Base-by-base conservation (phyloP, 2,329 filamentous ascomycete genomes). In the Magnaporthiopsis incrustans region DNA sequence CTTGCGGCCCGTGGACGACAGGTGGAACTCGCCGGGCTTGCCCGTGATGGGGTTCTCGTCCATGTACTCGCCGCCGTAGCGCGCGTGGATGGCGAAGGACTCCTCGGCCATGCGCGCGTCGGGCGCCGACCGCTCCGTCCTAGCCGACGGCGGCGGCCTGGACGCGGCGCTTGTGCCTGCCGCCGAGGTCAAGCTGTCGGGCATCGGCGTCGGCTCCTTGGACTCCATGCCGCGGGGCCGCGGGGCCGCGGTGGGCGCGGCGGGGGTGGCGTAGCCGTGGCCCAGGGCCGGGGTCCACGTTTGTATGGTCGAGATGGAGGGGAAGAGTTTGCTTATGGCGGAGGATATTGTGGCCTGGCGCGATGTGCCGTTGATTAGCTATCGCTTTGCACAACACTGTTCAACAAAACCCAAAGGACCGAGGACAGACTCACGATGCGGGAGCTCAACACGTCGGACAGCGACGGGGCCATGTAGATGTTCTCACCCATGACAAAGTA, bases 21-120 rank as follows among this genome's bases (percentile, higher is more conserved):
- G 79, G 68, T 88, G 85, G 73, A 89, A 89, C 63, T 86, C 84
- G 61, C 86, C 86, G 0, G 86, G 86, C 35, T 82, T 80, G 61
- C 87, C 86, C 0, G 85, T 88, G 69, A 89, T 88, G 57, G 86
- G 85, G 68, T 87, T 89, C 72, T 88, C 84, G 73, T 89, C 85
- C 74, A 89, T 83, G 71, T 86, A 89, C 67, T 89, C 85, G 61
- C 84, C 82, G 53, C 85, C 86, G 68, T 83, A 84, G 67, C 79
- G 80, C 73, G 85, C 77, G 68, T 86, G 83, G 57, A 85, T 78
- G 68, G 78, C 74, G 66, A 86, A 81, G 0, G 85, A 83, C 68
- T 87, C 83, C 68, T 87, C 84, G 2, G 85, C 78, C 3, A 83
- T 73, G 18, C 79, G 77, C 5, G 73, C 67, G 65, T 82, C 77